A percentile compares a stretch with the other conserved stretches of the same genome.
phyloP scores from a whole-genome alignment of 257 asterid genomes.

The Plectranthus barbatus region DNA sequence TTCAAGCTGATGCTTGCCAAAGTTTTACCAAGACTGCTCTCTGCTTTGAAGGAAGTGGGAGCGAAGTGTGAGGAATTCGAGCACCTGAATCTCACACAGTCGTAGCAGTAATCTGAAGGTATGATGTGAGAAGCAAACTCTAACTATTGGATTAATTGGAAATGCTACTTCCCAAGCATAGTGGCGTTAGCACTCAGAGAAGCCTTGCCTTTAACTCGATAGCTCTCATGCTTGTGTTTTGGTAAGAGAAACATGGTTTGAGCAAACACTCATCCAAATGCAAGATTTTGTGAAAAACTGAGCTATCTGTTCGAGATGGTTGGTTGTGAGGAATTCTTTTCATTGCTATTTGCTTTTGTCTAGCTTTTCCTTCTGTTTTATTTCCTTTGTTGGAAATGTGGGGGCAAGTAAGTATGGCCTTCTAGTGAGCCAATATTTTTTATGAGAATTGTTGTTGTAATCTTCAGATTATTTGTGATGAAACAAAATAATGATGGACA shows the following conservation, averaged over 20 bases:
- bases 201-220: neutral
- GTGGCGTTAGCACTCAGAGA: neutral
- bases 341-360: neutral
- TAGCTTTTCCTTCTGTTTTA: neutral
- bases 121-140: constrained; percentile 17
- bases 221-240: neutral
- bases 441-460: constrained; percentile 11
- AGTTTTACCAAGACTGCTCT: constrained; percentile 64
- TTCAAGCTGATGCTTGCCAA: constrained; percentile 90
- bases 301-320: too few relatives aligned
- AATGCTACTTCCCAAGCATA: neutral
- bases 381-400: too few relatives aligned
- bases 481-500: too few relatives aligned
- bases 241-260: constrained; percentile 7
- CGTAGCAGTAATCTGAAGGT: constrained; percentile 25
- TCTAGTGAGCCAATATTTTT: constrained; percentile 8
- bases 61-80: constrained; percentile 64
- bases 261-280: constrained; percentile 7
- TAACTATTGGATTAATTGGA: neutral
- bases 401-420: neutral
- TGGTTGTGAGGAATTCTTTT: neutral
- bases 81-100: constrained; percentile 31
- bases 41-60: constrained; percentile 57
- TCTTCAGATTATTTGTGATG: neutral
- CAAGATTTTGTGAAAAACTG: constrained; percentile 14